Base-by-base conservation (phyloP, 2,329 filamentous ascomycete species). In the Metarhizium album region DNA sequence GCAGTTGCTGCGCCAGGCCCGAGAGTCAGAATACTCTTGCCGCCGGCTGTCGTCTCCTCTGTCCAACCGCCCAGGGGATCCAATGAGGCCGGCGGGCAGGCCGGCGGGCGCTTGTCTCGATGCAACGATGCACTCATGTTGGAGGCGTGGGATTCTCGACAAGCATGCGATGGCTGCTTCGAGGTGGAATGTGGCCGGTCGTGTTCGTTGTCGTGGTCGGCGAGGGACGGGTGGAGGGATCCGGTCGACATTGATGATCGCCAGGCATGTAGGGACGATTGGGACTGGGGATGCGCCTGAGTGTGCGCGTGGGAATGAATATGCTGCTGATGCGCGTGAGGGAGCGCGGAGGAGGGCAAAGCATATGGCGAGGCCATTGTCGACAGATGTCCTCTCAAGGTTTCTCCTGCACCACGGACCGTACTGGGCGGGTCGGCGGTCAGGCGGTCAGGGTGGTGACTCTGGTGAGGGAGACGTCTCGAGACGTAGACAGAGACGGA, bases 301-400 rank as follows among this genome's bases (percentile, higher is more conserved):
- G 69, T 66, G 49, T 67, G 66, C 14, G 67, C 60, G 48, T 70
- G 70, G 6, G 67, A 62, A 56, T 73, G 67, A 45, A 68, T 62
- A 53, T 69, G 63, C 46, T 69, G 69, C 49, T 72, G 66, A 56
- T 76, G 70, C 52, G 69, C 70, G 56, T 74, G 74, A 48, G 73
- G 71, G 45, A 77, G 62, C 38, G 74, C 68, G 35, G 75, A 69
- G 35, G 74, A 70, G n/a, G 77, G 77, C 50, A 80, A 63, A 48
- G 71, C 68, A 60, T 78, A 80, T 22, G 77, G 73, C 37, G 76
- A 74, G 53, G 74, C 70, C 73, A 77, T 77, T 20, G 43, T 52
- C 37, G 29, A 40, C 46, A 24, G 13, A 40, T 22, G 29, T 11
- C 38, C 18, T 24, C n/a, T n/a, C 14, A 46, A 22, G 31, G 18